Percentiles rank a stretch among this genome's conserved stretches.
Conservation (phyloP, 2,329 filamentous ascomycete species). For the Colletotrichum gloeosporioides region DNA sequence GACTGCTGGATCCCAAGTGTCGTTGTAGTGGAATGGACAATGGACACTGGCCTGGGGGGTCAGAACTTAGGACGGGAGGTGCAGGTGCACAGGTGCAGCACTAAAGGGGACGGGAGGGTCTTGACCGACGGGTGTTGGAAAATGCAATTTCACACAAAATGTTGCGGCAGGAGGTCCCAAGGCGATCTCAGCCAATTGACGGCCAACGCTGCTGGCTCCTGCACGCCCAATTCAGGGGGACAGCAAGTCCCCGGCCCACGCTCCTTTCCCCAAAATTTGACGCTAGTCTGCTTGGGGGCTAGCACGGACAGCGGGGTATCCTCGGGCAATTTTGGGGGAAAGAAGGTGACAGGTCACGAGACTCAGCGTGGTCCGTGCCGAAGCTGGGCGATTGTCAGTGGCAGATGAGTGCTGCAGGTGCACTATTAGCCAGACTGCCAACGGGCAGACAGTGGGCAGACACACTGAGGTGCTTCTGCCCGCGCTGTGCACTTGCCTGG, state of each 20-base stretch:
- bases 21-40: conserved; percentile 20
- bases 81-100: conserved; percentile 1
- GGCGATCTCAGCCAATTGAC: conserved; percentile 24
- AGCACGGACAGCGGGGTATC: conserved; percentile 1
- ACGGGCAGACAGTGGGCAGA: neutral
- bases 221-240: conserved; percentile 27
- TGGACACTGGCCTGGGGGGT: neutral
- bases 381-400: neutral
- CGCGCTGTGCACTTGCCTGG: neutral
- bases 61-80: conserved; percentile 12
- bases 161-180: conserved; percentile 32
- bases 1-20: conserved; percentile 20
- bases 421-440: neutral
- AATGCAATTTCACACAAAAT: conserved; percentile 45
- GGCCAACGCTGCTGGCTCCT: conserved; percentile 5
- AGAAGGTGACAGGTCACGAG: conserved; percentile 20
- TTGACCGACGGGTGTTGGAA: conserved; percentile 27
- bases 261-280: conserved; percentile 18
- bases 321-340: conserved; percentile 14
- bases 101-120: conserved; percentile 26
- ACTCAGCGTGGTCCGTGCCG: conserved; percentile 8
- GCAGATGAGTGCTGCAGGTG: neutral
- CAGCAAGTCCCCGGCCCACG: conserved; percentile 16
- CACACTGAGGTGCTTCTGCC: neutral
- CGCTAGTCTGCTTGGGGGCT: neutral